phyloP scores from a whole-genome alignment of 2,329 filamentous ascomycete species.

The Scedosporium apiospermum region DNA sequence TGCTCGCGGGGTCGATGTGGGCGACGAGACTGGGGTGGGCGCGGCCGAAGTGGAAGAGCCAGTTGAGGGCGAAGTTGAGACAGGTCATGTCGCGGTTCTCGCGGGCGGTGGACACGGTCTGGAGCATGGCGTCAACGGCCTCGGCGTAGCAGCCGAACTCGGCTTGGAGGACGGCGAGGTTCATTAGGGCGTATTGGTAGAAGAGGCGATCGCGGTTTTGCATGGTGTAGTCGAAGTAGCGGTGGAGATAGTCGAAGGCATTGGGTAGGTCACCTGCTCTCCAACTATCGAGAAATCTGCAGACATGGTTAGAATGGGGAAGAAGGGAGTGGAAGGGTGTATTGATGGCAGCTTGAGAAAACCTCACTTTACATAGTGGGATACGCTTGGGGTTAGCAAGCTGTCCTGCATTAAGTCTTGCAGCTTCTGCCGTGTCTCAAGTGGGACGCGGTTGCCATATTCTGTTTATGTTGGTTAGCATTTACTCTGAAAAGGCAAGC shows the following conservation, averaged over 20 bases:
- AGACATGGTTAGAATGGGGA: neutral
- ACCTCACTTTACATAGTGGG: conserved; percentile 60
- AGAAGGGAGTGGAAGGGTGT: neutral
- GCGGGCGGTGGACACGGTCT: conserved; percentile 86
- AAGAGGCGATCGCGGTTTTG: conserved; percentile 72
- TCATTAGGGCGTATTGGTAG: conserved; percentile 92
- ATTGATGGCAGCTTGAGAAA: neutral
- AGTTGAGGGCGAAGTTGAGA: conserved; percentile 89
- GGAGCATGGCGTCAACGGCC: conserved; percentile 87
- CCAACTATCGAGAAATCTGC: conserved; percentile 84
- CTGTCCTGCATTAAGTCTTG: conserved; percentile 58
- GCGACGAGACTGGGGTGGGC: conserved; percentile 68
- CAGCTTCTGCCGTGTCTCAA: conserved; percentile 63
- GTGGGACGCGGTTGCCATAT: conserved; percentile 68
- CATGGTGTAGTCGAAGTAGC: conserved; percentile 96
- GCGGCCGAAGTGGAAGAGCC: conserved; percentile 91
- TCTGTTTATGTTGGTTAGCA: conserved; percentile 33
- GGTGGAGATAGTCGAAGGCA: conserved; percentile 82
- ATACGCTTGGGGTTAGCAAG: conserved; percentile 59
- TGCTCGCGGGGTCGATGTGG: conserved; percentile 59
- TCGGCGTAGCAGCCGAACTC: conserved; percentile 90
- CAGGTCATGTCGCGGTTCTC: conserved; percentile 90
- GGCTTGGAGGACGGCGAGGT: conserved; percentile 84
- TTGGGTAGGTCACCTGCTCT: conserved; percentile 81
- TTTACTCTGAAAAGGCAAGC: neutral